Percentiles rank a stretch among this genome's conserved stretches.
Evolutionary conservation across 768 basidiomycete genomes (phyloP).

Genomic region (Naganishia vaughanmartiniae): DNA sequence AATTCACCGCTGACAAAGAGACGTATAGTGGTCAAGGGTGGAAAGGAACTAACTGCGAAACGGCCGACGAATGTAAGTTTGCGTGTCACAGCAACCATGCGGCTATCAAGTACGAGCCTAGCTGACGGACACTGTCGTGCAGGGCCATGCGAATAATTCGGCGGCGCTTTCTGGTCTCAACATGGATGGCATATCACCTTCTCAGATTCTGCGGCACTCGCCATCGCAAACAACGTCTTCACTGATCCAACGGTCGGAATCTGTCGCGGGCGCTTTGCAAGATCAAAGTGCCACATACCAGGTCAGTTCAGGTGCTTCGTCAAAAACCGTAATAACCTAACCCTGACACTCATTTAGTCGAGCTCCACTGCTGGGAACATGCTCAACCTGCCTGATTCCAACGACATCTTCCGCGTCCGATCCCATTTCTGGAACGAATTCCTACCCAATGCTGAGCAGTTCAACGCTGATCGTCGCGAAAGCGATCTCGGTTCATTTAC

Average conservation of each 20-base stretch:
- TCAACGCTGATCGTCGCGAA: slow-evolving; percentile 15
- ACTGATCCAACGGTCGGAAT: background rate
- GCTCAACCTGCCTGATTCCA: slow-evolving; percentile 2
- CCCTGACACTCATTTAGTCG: background rate
- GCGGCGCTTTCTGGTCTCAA: background rate
- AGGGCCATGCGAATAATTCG: background rate
- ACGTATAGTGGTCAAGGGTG: slow-evolving; percentile 10
- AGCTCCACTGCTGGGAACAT: background rate
- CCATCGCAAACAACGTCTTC: background rate
- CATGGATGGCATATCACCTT: background rate
- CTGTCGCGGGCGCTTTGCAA: background rate
- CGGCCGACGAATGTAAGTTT: background rate
- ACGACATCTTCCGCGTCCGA: slow-evolving; percentile 14
- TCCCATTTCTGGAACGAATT: slow-evolving; percentile 23
- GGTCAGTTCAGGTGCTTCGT: background rate
- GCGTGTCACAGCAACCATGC: background rate
- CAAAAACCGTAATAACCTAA: background rate
- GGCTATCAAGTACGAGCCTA: background rate
- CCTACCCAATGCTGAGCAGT: slow-evolving; percentile 6
- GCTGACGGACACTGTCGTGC: background rate
- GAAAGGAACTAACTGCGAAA: slow-evolving; percentile 4
- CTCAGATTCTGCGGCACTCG: background rate
- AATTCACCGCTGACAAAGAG: background rate
- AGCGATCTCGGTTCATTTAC: slow-evolving; percentile 10
- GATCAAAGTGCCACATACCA: background rate